Base-by-base conservation (phyloP, 345 rosid genomes). In the Ceriops tagal region DNA sequence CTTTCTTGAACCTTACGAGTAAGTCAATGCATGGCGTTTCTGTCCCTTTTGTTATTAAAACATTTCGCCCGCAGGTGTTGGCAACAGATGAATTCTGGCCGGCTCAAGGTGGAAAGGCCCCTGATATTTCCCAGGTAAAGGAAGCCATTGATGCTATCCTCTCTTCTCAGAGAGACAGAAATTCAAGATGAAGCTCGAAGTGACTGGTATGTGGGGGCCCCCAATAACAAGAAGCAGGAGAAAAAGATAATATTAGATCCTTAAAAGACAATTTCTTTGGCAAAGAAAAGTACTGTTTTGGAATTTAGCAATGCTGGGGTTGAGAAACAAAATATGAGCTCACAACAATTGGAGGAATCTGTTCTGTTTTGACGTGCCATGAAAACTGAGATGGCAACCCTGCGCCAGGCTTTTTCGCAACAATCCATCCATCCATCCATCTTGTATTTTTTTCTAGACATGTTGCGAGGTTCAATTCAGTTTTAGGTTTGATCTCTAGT, bases 81-180 rank as follows among this genome's bases (percentile, higher is more conserved):
- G 97, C 96, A 5, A 84, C 99, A 0, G 99, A 95, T 79, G 99
- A 95, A 61, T 92, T 95, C 77, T 95, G 99, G 99, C 99, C 99
- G 1, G 91, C 77, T 1, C 96, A 88, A 70, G 97, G 96, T 51
- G 96, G 92, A 56, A 95, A 87, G 80, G 97, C 96, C 71, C 97
- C 97, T 13, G 92, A 95, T 70, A 87, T 95, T 65, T 82, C 96
- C 67, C 96, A 95, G 74, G 99, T 95, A 46, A 95, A 85, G 77
- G 96, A 92, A 76, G 97, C 96, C 84, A 92, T 95, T 70, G 99
- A 95, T 78, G 99, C 96, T 46, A 92, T 95, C 68, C 92, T 92
- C 31, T 87, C 91, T 8, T 82, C 98, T 64, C 88, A 89, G 65
- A 86, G 79, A 76, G 90, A 88, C 60, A 77, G 82, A 58, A 83